Base-by-base conservation (phyloP, 2,329 filamentous ascomycete species). In the Aspergillus floridensis region DNA sequence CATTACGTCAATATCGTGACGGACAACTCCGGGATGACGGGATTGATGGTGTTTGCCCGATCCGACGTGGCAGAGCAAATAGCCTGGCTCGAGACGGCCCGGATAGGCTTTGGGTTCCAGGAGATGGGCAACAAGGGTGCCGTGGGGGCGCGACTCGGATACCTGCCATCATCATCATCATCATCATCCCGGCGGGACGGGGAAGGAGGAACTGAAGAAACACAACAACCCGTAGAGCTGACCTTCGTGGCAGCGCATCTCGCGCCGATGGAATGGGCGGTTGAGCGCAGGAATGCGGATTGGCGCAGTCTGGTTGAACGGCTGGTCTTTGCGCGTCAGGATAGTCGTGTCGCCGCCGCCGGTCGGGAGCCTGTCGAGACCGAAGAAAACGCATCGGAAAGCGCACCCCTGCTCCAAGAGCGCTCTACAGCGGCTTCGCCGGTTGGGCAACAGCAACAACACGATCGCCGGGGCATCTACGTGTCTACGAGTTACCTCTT, bases 91-190 rank as follows among this genome's bases (percentile, higher is more conserved):
- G 84, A 91, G 64, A 87, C 86, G n/a, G 91, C 89, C 2, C 90
- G 90, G 56, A 88, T 92, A 2, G 93, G 95, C 0, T 89, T 97
- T 52, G 95, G 95, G 0, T 75, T 92, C 1, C 88, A 87, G 59
- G 89, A 93, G 53, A 95, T 96, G 89, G 95, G 92, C 16, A 97
- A 97, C 76, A 99, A 99, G 77, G 95, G 93, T 31, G 93, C 92
- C 3, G 89, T 96, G 0, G 95, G 89, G 0, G 81, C 93, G 61
- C 83, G 92, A 35, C 76, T 95, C 48, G 82, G 86, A 14, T 88
- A 91, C 68, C 75, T 19, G 68, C 68, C 7, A 22, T 4, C 22
- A 22, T 22, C 22, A 71, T 71, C 35, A 70, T 26, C 26, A 29
- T 8, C 26, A 71, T 71, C 35, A 70, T 64, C 5, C 70, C 74